Conservation (phyloP, 768 basidiomycete species). For the Kwoniella heveanensis region DNA sequence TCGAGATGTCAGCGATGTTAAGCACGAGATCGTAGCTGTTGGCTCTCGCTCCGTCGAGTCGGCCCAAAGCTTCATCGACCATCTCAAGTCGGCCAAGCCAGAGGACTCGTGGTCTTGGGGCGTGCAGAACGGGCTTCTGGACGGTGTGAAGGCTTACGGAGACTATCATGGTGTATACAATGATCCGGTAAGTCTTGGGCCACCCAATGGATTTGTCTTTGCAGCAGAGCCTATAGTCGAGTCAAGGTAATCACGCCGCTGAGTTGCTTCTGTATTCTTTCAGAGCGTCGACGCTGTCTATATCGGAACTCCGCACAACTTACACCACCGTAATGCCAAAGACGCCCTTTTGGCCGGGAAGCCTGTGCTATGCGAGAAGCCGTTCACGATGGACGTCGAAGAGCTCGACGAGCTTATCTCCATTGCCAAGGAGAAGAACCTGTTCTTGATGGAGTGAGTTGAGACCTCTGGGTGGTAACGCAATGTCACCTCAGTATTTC, state of each 20-base stretch:
- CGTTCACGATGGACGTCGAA: slow-evolving; percentile 73
- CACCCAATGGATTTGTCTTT: too few relatives aligned
- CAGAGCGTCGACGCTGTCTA: slow-evolving; percentile 75
- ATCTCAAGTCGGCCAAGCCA: slow-evolving; percentile 58
- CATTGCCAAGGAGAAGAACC: slow-evolving; percentile 72
- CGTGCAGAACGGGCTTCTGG: slow-evolving; percentile 38
- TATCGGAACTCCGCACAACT: slow-evolving; percentile 82
- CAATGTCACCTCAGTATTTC: too few relatives aligned
- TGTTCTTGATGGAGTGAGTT: slow-evolving; percentile 93
- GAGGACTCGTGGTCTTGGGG: slow-evolving; percentile 34
- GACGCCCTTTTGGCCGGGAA: slow-evolving; percentile 77
- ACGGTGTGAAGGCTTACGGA: slow-evolving; percentile 68
- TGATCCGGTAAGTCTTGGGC: slow-evolving; percentile 62
- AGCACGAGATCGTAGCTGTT: slow-evolving; percentile 61
- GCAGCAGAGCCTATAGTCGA: too few relatives aligned
- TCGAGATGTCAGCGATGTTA: slow-evolving; percentile 49
- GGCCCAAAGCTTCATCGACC: slow-evolving; percentile 70
- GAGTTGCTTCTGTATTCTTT: neutral
- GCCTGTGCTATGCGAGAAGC: slow-evolving; percentile 86
- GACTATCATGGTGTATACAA: slow-evolving; percentile 73
- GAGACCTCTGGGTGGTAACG: too few relatives aligned
- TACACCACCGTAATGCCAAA: slow-evolving; percentile 75
- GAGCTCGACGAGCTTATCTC: slow-evolving; percentile 73
- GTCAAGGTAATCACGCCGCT: too few relatives aligned
- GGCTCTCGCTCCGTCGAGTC: slow-evolving; percentile 73